These are phyloP conservation scores for Jamesozyma lodderae DNA, from an alignment of 805 yeast species.

Conservation along the genomic window DNA sequence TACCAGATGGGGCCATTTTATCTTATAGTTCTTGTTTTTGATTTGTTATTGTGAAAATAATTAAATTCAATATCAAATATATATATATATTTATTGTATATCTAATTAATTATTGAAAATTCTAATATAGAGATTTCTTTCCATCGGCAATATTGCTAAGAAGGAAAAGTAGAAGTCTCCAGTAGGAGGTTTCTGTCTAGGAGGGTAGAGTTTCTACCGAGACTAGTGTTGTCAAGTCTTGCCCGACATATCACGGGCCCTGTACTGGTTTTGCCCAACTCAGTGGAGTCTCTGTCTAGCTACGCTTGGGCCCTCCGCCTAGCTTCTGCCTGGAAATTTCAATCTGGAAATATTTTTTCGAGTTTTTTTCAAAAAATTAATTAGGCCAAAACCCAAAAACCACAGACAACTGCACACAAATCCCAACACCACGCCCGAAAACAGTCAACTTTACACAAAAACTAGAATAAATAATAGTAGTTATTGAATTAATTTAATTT, in stretches of 20 bases:
- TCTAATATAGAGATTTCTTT: no score
- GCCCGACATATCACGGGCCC: no score
- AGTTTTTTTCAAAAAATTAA: neutral
- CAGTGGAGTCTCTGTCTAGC: neutral
- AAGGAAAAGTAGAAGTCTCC: neutral
- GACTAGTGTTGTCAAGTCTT: no score
- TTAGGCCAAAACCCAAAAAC: neutral
- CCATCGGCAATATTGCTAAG: neutral
- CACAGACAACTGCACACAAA: neutral
- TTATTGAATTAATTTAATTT: neutral
- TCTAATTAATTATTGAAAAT: no score
- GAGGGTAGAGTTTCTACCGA: no score
- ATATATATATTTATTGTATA: no score
- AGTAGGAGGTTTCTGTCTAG: neutral
- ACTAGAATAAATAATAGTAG: no score
- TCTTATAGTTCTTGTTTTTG: slow-evolving; percentile 9
- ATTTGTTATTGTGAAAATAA: no score
- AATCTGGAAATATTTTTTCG: neutral
- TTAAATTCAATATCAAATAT: no score
- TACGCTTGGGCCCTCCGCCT: neutral
- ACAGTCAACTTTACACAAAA: no score
- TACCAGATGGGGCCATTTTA: slow-evolving; percentile 43
- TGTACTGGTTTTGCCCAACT: neutral
- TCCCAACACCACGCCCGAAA: neutral
- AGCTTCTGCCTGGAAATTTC: neutral